phyloP scores from a whole-genome alignment of 257 asterid genomes.

The Craterostigma plantagineum region DNA sequence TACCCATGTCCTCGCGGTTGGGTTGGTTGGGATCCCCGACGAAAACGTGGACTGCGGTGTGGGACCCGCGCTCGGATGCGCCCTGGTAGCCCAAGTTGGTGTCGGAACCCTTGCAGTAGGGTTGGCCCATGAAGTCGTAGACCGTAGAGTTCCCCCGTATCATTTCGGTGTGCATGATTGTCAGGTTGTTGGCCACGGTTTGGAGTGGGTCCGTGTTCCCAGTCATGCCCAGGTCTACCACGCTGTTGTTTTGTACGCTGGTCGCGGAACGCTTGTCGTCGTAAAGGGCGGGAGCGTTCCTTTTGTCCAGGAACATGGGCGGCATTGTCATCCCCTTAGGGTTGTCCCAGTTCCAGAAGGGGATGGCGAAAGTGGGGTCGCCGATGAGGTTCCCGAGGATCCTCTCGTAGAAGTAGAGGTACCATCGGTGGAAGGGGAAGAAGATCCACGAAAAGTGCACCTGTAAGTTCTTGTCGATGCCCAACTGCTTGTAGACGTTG shows the following conservation, averaged over 20 bases:
- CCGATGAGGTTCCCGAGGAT: conserved; percentile 19
- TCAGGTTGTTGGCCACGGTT: conserved; percentile 3
- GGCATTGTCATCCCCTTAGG: conserved; percentile 23
- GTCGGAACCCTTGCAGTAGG: not conserved
- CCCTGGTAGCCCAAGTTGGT: conserved; percentile 20
- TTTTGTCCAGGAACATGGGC: not conserved
- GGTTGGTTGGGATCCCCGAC: conserved; percentile 11
- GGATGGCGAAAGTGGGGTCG: conserved; percentile 28
- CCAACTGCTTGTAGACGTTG: conserved; percentile 19
- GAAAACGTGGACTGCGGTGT: conserved; percentile 20
- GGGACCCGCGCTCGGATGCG: conserved; percentile 16
- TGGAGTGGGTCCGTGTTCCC: not conserved
- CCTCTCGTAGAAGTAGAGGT: conserved; percentile 26
- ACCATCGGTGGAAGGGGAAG: conserved; percentile 34
- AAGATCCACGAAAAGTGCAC: conserved; percentile 27
- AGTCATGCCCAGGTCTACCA: not conserved
- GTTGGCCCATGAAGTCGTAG: conserved; percentile 8
- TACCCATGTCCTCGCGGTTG: conserved; percentile 23
- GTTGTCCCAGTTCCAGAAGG: conserved; percentile 34
- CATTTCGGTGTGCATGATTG: conserved; percentile 20
- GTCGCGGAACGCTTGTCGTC: conserved; percentile 10
- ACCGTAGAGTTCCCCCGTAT: conserved; percentile 1
- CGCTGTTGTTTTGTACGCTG: conserved; percentile 11
- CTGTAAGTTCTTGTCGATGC: conserved; percentile 13
- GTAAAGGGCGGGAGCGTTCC: conserved; percentile 6